Base-by-base conservation (phyloP, 257 asterid species). In the Nicotiana tomentosiformis region DNA sequence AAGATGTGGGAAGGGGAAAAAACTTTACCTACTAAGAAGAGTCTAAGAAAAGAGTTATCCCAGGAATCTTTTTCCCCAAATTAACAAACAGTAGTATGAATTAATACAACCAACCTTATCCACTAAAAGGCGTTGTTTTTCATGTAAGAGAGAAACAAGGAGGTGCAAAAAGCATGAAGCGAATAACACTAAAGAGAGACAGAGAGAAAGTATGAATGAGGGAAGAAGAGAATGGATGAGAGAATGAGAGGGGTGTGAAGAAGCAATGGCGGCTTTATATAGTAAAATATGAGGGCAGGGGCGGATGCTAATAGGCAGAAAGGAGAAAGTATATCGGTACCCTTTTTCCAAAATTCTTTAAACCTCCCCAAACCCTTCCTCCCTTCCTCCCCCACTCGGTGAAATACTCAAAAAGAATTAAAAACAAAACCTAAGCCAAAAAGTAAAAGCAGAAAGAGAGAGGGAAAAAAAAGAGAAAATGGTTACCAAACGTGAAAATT, bases 191-290 rank as follows among this genome's bases (percentile, higher is more conserved):
- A 15, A 32, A 66, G 43, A 66, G 20, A 17, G 39, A 65, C 6
- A 20, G 66, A 61, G 5, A 11, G 30, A n/a, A 7, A 61, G 23
- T 23, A 23, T 10, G 67, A 23, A n/a, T 58, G 65, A 58, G 30
- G 11, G 65, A 9, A 15, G 14, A 14, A 67, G 82, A 4, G 60
- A 39, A 30, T 57, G 32, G 57, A 58, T 66, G 88, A 83, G 88
- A 83, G 29, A 11, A 3, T 65, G 74, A 66, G 62, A 16, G 10
- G 32, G 35, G 65, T 49, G 57, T 20, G 32, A 80, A 82, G 62
- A 78, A 82, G 87, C 83, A 86, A 82, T 86, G 93, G 93, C 91
- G 90, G 92, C 91, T 90, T 86, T 90, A 84, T 84, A 84, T 67
- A 68, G 72, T 66, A 72, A 72, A 72, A 46, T 72, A 72, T 53